A percentile compares a stretch with the other conserved stretches of the same genome.
phyloP scores from a whole-genome alignment of 352 stramenopile species.

The Phytophthora rubi region DNA sequence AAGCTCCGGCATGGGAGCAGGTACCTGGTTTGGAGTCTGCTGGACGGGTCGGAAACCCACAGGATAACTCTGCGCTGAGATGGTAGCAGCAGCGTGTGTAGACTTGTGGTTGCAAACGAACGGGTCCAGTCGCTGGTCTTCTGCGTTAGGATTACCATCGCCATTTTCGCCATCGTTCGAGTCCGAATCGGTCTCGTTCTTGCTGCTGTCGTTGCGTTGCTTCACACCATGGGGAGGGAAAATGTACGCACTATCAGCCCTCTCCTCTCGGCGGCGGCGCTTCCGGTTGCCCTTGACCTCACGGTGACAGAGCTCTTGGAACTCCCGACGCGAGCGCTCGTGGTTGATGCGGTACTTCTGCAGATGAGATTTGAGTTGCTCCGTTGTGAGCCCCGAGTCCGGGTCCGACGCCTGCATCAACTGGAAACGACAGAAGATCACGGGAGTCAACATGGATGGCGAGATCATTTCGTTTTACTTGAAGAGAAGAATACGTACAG shows the following conservation, averaged over 20 bases:
- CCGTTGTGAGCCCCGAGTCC: constrained; percentile 66
- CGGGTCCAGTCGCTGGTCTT: not conserved
- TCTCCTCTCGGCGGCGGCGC: constrained; percentile 34
- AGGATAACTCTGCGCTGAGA: constrained; percentile 25
- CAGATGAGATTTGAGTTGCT: constrained; percentile 86
- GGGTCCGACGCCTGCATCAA: constrained; percentile 63
- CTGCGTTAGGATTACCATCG: not conserved
- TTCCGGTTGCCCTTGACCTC: constrained; percentile 57
- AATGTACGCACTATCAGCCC: constrained; percentile 41
- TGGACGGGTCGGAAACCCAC: not conserved
- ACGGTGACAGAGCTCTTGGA: constrained; percentile 76
- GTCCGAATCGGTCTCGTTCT: constrained; percentile 19
- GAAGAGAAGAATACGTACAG: constrained; percentile 37
- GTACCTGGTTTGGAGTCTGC: not conserved
- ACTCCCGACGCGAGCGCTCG: constrained; percentile 72
- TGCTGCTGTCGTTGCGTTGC: constrained; percentile 6
- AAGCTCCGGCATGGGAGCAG: constrained; percentile 28
- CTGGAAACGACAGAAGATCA: constrained; percentile 24
- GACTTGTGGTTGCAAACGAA: constrained; percentile 3
- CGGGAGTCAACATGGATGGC: not conserved
- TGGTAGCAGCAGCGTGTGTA: constrained; percentile 8
- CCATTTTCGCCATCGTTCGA: constrained; percentile 3
- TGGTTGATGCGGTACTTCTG: constrained; percentile 89
- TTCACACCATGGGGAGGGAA: constrained; percentile 45
- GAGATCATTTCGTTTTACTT: constrained; percentile 9